These are phyloP conservation scores for Auricularia auricula-judae DNA, from an alignment of 768 basidiomycete genomes.

Conservation along the genomic window DNA sequence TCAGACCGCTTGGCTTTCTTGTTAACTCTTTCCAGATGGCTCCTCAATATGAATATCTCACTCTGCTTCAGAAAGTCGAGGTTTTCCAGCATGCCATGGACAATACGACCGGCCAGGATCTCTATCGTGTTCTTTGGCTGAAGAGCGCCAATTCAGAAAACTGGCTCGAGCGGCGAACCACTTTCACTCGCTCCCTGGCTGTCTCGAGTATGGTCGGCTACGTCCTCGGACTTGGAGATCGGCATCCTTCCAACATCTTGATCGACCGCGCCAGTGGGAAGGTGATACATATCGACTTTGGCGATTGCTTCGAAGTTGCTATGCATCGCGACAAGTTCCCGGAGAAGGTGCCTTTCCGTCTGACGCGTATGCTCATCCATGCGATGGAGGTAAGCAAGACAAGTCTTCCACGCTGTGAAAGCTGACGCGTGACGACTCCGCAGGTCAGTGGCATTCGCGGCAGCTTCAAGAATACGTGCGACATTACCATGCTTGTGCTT, in stretches of 20 bases:
- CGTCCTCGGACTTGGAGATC: conserved; percentile 37
- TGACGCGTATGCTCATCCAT: conserved; percentile 38
- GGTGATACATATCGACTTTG: conserved; percentile 33
- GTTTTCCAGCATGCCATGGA: conserved; percentile 41
- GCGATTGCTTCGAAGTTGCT: conserved; percentile 37
- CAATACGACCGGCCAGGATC: conserved; percentile 40
- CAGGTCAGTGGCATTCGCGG: conserved; percentile 36
- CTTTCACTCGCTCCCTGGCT: conserved; percentile 35
- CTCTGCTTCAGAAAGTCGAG: conserved; percentile 39
- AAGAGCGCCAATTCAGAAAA: conserved; percentile 36
- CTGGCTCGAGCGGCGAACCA: conserved; percentile 37
- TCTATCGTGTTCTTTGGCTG: conserved; percentile 39
- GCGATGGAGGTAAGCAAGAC: conserved; percentile 33
- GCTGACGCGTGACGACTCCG: neutral
- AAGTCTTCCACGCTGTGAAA: neutral
- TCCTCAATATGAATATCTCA: conserved; percentile 35
- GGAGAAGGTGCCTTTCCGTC: conserved; percentile 39
- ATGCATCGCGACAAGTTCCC: conserved; percentile 35
- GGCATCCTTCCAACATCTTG: conserved; percentile 37
- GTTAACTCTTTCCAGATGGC: conserved; percentile 21
- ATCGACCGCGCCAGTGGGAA: conserved; percentile 33
- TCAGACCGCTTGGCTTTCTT: conserved; percentile 1
- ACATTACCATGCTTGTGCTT: conserved; percentile 34
- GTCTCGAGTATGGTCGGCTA: conserved; percentile 39
- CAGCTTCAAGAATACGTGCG: conserved; percentile 32